Percentiles rank a stretch among this genome's conserved stretches.
Evolutionary conservation across 208 protist species (phyloP).

Genomic region (Trypanosomatidae sp.): DNA sequence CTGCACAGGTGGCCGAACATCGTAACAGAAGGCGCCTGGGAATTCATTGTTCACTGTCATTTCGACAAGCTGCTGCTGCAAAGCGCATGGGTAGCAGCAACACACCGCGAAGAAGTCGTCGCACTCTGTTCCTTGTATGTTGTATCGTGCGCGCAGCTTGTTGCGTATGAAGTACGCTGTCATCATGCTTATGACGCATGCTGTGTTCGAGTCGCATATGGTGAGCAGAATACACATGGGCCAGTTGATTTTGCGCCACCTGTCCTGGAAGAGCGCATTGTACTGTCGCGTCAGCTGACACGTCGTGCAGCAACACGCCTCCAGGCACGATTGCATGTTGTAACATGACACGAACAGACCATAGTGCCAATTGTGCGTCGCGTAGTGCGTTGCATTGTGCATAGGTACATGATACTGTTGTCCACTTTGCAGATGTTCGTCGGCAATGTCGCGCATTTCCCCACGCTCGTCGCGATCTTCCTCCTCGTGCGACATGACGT

Average conservation of each 20-base stretch:
- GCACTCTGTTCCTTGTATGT: slow-evolving; percentile 4
- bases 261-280: slow-evolving; percentile 17
- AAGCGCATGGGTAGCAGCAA: slow-evolving; percentile 16
- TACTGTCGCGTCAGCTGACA: slow-evolving; percentile 27
- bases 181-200: slow-evolving; percentile 3
- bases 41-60: slow-evolving; percentile 40
- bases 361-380: slow-evolving; percentile 18
- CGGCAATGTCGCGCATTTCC: too few relatives aligned
- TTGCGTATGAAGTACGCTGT: slow-evolving; percentile 5
- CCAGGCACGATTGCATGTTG: slow-evolving; percentile 18
- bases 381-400: too few relatives aligned
- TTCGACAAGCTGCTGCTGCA: slow-evolving; percentile 52
- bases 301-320: slow-evolving; percentile 16
- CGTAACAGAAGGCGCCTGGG: slow-evolving; percentile 39
- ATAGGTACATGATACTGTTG: too few relatives aligned
- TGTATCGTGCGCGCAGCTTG: slow-evolving; percentile 11
- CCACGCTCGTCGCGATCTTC: too few relatives aligned
- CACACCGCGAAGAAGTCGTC: slow-evolving; percentile 9
- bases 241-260: slow-evolving; percentile 7
- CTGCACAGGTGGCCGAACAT: slow-evolving; percentile 4
- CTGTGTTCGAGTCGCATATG: not conserved
- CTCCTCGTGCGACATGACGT: too few relatives aligned
- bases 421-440: too few relatives aligned
- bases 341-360: slow-evolving; percentile 15
- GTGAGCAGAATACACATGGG: slow-evolving; percentile 12